Percentiles rank a stretch among this genome's conserved stretches.
Conservation (phyloP, 2,329 filamentous ascomycete species). For the Talaromyces pinophilus region DNA sequence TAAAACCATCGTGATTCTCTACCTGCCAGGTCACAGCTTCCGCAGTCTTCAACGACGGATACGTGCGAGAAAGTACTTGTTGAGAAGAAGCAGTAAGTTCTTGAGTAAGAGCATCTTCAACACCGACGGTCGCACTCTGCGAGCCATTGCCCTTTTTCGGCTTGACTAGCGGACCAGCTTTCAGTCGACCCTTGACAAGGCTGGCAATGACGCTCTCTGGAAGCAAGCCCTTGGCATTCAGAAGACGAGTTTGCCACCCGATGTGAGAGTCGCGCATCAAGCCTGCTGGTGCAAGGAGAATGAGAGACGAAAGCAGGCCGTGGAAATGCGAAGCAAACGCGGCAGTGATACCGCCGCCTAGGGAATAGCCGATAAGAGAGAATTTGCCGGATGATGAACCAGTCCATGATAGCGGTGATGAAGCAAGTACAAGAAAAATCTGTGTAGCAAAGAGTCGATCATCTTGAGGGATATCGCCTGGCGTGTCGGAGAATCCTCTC, state of each 20-base stretch:
- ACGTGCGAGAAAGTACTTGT: slow-evolving; percentile 53
- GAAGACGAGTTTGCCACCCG: slow-evolving; percentile 60
- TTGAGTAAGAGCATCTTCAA: slow-evolving; percentile 43
- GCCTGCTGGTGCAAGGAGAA: slow-evolving; percentile 78
- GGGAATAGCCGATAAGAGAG: slow-evolving; percentile 73
- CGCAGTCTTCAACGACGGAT: slow-evolving; percentile 59
- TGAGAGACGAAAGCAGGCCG: slow-evolving; percentile 65
- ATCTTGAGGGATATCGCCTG: slow-evolving; percentile 67
- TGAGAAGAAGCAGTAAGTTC: slow-evolving; percentile 40
- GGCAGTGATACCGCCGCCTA: slow-evolving; percentile 73
- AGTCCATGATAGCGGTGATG: slow-evolving; percentile 70
- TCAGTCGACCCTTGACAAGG: slow-evolving; percentile 55
- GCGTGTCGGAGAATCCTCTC: slow-evolving; percentile 74
- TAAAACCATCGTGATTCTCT: slow-evolving; percentile 65
- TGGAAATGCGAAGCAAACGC: slow-evolving; percentile 71
- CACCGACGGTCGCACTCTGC: slow-evolving; percentile 39
- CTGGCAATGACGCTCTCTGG: slow-evolving; percentile 59
- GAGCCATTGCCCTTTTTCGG: slow-evolving; percentile 34
- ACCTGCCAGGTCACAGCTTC: slow-evolving; percentile 71
- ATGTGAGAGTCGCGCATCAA: slow-evolving; percentile 68
- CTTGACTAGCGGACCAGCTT: slow-evolving; percentile 43
- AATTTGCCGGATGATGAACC: slow-evolving; percentile 56
- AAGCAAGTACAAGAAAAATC: slow-evolving; percentile 68
- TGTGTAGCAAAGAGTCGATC: slow-evolving; percentile 72
- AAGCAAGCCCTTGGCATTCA: slow-evolving; percentile 63